Evolutionary conservation across 768 basidiomycete genomes (phyloP).

Genomic region (Galerina marginata): DNA sequence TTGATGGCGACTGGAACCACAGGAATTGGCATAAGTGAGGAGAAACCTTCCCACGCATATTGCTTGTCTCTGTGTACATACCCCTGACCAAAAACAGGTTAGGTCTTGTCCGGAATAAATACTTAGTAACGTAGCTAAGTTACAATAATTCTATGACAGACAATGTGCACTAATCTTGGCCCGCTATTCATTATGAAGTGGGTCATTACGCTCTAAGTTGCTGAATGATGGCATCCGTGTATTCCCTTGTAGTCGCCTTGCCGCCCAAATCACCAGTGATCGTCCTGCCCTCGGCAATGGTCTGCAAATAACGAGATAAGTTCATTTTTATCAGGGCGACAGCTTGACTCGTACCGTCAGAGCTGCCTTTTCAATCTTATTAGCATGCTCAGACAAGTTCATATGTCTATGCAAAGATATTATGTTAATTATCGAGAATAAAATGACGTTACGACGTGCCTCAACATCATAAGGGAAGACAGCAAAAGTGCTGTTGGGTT

Average conservation of each 20-base stretch:
- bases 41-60: slow-evolving; percentile 45
- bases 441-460: slow-evolving; percentile 51
- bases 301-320: slow-evolving; percentile 52
- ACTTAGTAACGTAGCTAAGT: slow-evolving; percentile 4
- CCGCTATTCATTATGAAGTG: slow-evolving; percentile 24
- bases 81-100: slow-evolving; percentile 12
- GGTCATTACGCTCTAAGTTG: slow-evolving; percentile 53
- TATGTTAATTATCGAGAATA: neutral
- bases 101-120: neutral
- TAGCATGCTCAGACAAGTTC: slow-evolving; percentile 83
- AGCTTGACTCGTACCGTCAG: slow-evolving; percentile 67
- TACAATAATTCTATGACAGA: slow-evolving; percentile 9
- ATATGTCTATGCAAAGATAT: slow-evolving; percentile 71
- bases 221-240: slow-evolving; percentile 84
- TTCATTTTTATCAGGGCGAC: neutral
- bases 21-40: slow-evolving; percentile 29
- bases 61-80: slow-evolving; percentile 28
- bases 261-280: slow-evolving; percentile 98
- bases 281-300: slow-evolving; percentile 93
- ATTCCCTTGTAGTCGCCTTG: slow-evolving; percentile 87
- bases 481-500: slow-evolving; percentile 99
- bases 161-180: slow-evolving; percentile 24
- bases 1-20: slow-evolving; percentile 41
- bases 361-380: slow-evolving; percentile 90
- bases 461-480: slow-evolving; percentile 97